phyloP scores from a whole-genome alignment of 148 eudicot genomes.

The Rhododendron simsii region DNA sequence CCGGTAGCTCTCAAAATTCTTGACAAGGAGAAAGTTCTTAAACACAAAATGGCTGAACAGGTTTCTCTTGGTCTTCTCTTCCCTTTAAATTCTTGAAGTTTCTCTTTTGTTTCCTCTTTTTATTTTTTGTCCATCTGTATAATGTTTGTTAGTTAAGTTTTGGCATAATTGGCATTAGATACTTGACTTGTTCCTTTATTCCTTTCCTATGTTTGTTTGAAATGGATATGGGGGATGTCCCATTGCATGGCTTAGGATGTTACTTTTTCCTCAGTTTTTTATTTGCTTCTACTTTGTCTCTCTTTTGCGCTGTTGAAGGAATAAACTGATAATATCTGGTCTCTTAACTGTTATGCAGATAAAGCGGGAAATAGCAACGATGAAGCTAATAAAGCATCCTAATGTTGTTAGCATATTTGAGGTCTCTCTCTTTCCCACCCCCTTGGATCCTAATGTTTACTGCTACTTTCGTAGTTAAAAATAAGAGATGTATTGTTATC shows the following conservation, averaged over 20 bases:
- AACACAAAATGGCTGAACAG: slow-evolving; percentile 95
- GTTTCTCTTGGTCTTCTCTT: slow-evolving; percentile 25
- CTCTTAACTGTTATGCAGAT: slow-evolving; percentile 42
- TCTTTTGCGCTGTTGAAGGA: not conserved
- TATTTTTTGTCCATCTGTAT: not conserved
- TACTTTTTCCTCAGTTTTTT: not conserved
- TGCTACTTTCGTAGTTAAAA: not conserved
- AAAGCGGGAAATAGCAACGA: slow-evolving; percentile 86
- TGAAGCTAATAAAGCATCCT: slow-evolving; percentile 92
- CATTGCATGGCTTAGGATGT: not conserved
- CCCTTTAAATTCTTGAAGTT: not conserved
- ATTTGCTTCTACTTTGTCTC: not conserved
- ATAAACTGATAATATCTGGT: slow-evolving; percentile 1
- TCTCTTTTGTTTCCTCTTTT: not conserved
- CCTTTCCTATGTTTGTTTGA: not conserved
- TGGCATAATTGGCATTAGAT: not conserved
- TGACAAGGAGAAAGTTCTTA: slow-evolving; percentile 90
- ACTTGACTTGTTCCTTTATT: not conserved
- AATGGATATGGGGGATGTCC: not conserved
- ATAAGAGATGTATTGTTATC: not conserved
- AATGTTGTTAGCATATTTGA: slow-evolving; percentile 75
- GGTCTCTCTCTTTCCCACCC: slow-evolving; percentile 39
- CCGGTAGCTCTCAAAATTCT: slow-evolving; percentile 90
- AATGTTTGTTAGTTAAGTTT: not conserved
- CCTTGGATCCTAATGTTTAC: not conserved